phyloP scores from a whole-genome alignment of 208 protist genomes.

The Polymyxa betae region DNA sequence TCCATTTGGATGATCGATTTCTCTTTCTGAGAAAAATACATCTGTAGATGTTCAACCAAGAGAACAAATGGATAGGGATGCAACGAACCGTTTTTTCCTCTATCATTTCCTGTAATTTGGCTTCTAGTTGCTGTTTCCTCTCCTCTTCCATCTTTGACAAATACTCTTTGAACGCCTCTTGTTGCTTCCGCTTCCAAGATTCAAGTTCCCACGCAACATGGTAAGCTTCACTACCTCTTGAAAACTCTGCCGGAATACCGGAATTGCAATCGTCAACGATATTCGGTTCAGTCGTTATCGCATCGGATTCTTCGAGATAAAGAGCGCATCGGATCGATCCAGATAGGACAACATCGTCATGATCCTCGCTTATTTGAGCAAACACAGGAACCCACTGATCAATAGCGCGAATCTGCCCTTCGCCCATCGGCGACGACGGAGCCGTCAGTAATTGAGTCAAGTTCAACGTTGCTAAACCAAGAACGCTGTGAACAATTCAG shows the following conservation, averaged over 20 bases:
- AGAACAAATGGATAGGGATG: background rate
- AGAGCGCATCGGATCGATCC: background rate
- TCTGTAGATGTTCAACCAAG: background rate
- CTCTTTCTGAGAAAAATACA: background rate
- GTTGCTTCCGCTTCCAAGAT: conserved; percentile 17
- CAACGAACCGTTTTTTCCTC: conserved; percentile 12
- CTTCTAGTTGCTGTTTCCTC: background rate
- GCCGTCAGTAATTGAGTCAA: conserved; percentile 12
- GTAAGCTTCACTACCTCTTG: conserved; percentile 6
- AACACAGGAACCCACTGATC: conserved; percentile 20
- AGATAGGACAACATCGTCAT: background rate
- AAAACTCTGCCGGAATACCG: background rate
- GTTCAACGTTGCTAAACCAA: conserved; percentile 31
- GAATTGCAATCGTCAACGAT: background rate
- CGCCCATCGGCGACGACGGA: background rate
- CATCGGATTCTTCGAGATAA: background rate
- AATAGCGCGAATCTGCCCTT: background rate
- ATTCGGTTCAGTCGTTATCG: background rate
- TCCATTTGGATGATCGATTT: background rate
- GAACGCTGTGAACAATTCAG: background rate
- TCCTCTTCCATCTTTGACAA: background rate
- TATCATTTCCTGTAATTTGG: background rate
- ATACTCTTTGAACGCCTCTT: conserved; percentile 12
- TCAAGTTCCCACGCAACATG: conserved; percentile 50
- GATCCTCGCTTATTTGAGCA: background rate